phyloP scores from a whole-genome alignment of 1,284 basidiomycete species.

The Sphagnurus paluster region DNA sequence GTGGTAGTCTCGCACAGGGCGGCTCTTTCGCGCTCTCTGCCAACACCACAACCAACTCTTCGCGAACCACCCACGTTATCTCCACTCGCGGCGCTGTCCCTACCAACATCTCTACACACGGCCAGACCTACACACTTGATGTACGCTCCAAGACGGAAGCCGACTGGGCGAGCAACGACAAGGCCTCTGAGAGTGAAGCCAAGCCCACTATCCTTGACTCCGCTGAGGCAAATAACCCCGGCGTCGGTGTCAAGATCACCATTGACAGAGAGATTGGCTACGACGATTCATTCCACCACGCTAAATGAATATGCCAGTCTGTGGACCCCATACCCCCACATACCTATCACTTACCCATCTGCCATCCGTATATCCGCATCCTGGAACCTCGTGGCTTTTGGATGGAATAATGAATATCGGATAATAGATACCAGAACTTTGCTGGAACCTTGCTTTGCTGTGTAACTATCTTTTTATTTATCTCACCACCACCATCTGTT shows the following conservation, averaged over 20 bases:
- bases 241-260: conserved; percentile 53
- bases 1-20: conserved; percentile 66
- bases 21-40: conserved; percentile 66
- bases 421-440: too few species aligned
- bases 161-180: conserved; percentile 49
- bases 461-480: background rate
- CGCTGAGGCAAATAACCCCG: conserved; percentile 30
- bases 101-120: conserved; percentile 33
- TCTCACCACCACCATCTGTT: background rate
- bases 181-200: conserved; percentile 52
- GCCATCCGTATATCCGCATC: too few species aligned
- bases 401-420: too few species aligned
- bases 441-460: background rate
- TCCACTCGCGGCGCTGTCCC: conserved; percentile 41
- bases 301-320: conserved; percentile 11
- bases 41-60: conserved; percentile 39
- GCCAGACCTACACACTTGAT: conserved; percentile 63
- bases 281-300: conserved; percentile 31
- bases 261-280: conserved; percentile 56
- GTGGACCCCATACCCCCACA: too few species aligned
- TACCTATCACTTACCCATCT: too few species aligned
- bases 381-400: too few species aligned
- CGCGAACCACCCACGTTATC: conserved; percentile 50
- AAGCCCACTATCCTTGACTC: conserved; percentile 29
- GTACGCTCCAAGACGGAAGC: conserved; percentile 54